Conservation (phyloP, 163 green algal genomes). For the Coccomyxa subellipsoidea region DNA sequence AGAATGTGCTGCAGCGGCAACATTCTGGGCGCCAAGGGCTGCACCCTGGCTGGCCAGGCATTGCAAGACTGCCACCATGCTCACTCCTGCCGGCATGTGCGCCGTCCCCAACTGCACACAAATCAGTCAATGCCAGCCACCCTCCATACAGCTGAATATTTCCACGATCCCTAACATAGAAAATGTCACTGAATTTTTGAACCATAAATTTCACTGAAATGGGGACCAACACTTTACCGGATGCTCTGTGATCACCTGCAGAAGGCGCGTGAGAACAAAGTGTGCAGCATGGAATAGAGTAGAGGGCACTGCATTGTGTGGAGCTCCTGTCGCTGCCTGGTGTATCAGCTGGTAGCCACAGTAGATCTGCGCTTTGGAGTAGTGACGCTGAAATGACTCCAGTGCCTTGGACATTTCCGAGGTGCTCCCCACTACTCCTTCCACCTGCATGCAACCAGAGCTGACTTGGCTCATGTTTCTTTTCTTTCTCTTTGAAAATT, state of each 20-base stretch:
- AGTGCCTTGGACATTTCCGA: not conserved
- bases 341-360: not conserved
- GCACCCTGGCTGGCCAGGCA: constrained; percentile 54
- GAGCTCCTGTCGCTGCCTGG: not conserved
- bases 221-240: not conserved
- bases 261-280: constrained; percentile 64
- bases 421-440: not conserved
- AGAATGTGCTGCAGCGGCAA: constrained; percentile 29
- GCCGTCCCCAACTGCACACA: not conserved
- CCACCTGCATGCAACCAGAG: not conserved
- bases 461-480: not conserved
- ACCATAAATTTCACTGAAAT: too few relatives aligned
- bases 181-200: too few relatives aligned
- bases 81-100: constrained; percentile 34
- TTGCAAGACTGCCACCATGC: constrained; percentile 50
- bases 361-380: constrained; percentile 22
- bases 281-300: constrained; percentile 64
- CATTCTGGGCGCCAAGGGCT: constrained; percentile 67
- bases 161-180: too few relatives aligned
- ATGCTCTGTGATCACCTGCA: constrained; percentile 9
- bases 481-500: too few relatives aligned
- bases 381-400: not conserved
- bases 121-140: not conserved
- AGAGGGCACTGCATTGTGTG: not conserved
- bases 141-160: too few relatives aligned